Evolutionary conservation across 768 basidiomycete genomes (phyloP), one percentile per base, ranked within the genome.

Genomic region (Rhizopogon rudus): DNA sequence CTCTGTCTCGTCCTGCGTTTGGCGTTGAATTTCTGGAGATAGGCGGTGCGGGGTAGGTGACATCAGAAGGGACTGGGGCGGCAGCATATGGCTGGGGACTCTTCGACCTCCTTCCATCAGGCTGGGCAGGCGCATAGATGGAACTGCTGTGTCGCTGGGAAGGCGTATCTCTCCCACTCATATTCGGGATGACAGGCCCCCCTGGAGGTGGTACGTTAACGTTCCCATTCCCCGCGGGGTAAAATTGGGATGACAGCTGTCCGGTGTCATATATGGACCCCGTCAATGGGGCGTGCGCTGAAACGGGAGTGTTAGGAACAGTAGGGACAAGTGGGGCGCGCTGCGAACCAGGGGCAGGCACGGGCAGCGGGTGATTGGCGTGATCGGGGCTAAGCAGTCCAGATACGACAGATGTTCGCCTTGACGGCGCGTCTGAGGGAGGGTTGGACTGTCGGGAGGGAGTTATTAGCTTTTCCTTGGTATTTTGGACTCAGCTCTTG

Each of bases 371-470:
- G 16, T 42, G 60, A 50, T 71, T 39, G 39, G 68, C 68, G 10
- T 70, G 68, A 33, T 70, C 68, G 9, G 68, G 68, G 52, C 68
- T 70, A n/a, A 70, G 40, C 25, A 70, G 41, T 29, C 60, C 58
- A 35, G 44, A 63, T 55, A 22, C 57, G 29, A 20, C 12, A 43
- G 62, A 28, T 35, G 53, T 12, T 10, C 61, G 66, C 20, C 69
- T 61, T 12, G 69, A 71, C 31, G 68, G 68, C 5, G 66, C 70
- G 54, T 70, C 68, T 20, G 68, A 70, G 14, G 70, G 56, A 20
- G 70, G 59, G 53, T 68, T 57, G 44, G 68, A 71, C 68, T 70
- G 9, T 49, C 56, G 13, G 37, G 54, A 53, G 35, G 35, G 3
- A 57, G 56, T 49, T 3, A n/a, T 31, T 39, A 17, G 53, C 54